Evolutionary conservation across 2,329 filamentous ascomycete species (phyloP).

Genomic region (Beauveria medogensis): DNA sequence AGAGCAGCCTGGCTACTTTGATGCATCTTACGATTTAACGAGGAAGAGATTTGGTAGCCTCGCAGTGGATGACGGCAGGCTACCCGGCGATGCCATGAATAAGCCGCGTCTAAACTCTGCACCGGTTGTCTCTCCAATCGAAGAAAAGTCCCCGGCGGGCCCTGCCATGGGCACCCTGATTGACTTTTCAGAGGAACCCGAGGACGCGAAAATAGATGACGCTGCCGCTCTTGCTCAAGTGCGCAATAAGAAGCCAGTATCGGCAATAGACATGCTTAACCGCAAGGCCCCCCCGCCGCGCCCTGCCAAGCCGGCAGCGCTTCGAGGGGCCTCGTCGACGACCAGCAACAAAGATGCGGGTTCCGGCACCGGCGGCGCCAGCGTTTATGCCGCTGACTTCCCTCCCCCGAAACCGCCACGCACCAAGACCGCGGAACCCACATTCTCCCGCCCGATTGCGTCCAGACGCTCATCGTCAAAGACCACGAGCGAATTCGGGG

Average conservation of each 20-base stretch:
- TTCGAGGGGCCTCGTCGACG: constrained; percentile 37
- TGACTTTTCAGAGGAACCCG: constrained; percentile 49
- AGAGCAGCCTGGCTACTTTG: constrained; percentile 65
- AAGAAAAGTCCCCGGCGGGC: constrained; percentile 22
- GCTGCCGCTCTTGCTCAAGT: constrained; percentile 24
- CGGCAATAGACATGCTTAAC: constrained; percentile 22
- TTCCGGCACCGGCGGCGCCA: not conserved
- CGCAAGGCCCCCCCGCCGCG: constrained; percentile 39
- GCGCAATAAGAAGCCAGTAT: constrained; percentile 19
- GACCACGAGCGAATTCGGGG: constrained; percentile 12
- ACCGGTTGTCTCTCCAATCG: constrained; percentile 11
- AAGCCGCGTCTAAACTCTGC: constrained; percentile 20
- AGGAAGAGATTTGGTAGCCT: constrained; percentile 20
- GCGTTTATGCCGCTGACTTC: not conserved
- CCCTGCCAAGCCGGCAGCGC: constrained; percentile 48
- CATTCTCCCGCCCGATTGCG: not conserved
- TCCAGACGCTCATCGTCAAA: constrained; percentile 10
- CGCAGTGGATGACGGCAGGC: constrained; percentile 19
- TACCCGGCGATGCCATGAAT: constrained; percentile 6
- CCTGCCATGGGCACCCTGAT: constrained; percentile 51
- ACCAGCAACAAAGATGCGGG: constrained; percentile 17
- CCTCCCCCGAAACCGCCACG: constrained; percentile 12
- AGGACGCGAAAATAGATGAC: constrained; percentile 27
- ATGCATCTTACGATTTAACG: constrained; percentile 39
- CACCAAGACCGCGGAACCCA: constrained; percentile 6